Conservation (phyloP, 768 basidiomycete genomes). For the Brasilioporus rufonigricans region DNA sequence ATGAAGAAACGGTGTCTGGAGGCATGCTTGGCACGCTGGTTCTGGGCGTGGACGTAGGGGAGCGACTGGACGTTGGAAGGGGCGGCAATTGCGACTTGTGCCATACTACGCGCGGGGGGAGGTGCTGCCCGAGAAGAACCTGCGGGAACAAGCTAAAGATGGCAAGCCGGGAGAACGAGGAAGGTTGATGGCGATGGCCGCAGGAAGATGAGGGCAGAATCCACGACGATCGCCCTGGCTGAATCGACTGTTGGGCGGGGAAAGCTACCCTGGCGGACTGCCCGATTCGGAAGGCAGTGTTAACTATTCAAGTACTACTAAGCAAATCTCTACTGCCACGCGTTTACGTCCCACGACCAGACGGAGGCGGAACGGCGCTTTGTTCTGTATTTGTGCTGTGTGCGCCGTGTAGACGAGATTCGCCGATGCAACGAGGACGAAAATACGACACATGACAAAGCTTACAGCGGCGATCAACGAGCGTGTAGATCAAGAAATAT, state of each 20-base stretch:
- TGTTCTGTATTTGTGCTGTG: too few relatives aligned
- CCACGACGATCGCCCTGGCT: conserved; percentile 29
- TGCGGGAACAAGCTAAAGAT: background rate
- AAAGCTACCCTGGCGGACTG: conserved; percentile 16
- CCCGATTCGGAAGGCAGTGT: conserved; percentile 27
- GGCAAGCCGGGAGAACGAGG: conserved; percentile 3
- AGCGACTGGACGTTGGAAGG: conserved; percentile 22
- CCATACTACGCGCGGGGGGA: conserved; percentile 19
- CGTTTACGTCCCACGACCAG: background rate
- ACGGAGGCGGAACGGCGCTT: background rate
- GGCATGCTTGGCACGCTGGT: conserved; percentile 32
- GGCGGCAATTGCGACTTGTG: conserved; percentile 27
- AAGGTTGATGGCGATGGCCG: conserved; percentile 11
- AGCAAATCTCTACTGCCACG: too few relatives aligned
- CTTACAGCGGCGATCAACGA: background rate
- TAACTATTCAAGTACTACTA: conserved; percentile 3
- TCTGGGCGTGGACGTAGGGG: conserved; percentile 33
- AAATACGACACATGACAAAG: background rate
- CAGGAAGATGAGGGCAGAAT: conserved; percentile 19
- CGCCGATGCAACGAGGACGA: too few relatives aligned
- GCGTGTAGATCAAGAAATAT: background rate
- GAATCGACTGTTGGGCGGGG: conserved; percentile 12
- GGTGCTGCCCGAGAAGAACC: background rate
- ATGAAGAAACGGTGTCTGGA: conserved; percentile 63
- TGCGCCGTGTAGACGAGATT: too few relatives aligned